Evolutionary conservation across 495 filamentous ascomycete genomes (phyloP), one percentile per base, ranked within the genome.

Genomic region (Halenospora varia): DNA sequence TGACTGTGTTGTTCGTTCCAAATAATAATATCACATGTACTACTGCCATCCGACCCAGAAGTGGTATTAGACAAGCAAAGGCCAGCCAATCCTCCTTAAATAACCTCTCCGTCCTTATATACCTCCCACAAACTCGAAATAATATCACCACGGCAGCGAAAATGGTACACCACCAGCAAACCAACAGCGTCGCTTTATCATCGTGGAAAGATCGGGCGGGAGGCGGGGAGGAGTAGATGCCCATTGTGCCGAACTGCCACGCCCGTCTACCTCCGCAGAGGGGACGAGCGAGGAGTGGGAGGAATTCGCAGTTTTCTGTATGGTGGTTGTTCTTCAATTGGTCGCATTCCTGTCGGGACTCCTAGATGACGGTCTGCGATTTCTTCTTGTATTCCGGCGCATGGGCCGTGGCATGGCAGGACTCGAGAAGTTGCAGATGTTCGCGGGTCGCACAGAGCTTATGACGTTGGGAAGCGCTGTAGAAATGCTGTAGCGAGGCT

Each of bases 81-180:
- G 94, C 95, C 56, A 88, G 80, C 77, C 87, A 92, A 67, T 98
- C 94, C 68, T 97, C 94, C 22, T 75, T 70, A 55, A 96, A 97
- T 29, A 97, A 78, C 61, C 77, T 82, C 68, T 96, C 86, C 25
- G 87, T 89, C 23, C 94, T 79, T 8, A 91, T 74, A 66, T 90
- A 93, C 40, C 94, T 86, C 20, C 94, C 92, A 54, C 67, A 71
- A 10, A 96, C 69, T 0, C 94, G 82, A 25, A 90, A 76, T 17
- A 90, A 56, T 57, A 98, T 96, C 59, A 96, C 88, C 39, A 81
- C 79, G 48, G 91, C 72, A 26, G 90, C 88, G 66, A 95, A 94
- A 6, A 74, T 75, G 8, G 91, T 95, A 56, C 89, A 90, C 94
- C 94, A 96, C 89, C 91, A 97, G 67, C 88, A 92, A 64, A 94